Conservation (phyloP, 768 basidiomycete genomes). For the Leccinum barrowsii region DNA sequence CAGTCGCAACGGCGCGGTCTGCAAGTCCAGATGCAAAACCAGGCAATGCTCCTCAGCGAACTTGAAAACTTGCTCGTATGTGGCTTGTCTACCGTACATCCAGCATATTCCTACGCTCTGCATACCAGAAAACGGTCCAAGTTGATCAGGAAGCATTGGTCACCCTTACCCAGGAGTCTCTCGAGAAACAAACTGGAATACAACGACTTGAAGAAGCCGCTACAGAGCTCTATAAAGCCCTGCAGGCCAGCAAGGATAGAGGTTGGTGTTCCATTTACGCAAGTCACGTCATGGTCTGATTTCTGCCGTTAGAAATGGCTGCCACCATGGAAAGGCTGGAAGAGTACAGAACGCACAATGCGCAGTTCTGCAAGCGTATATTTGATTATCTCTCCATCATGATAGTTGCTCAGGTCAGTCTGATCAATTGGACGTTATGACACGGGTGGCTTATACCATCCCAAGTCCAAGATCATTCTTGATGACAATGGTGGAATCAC, state of each 20-base stretch:
- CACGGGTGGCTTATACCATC: constrained; percentile 6
- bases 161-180: constrained; percentile 82
- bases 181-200: constrained; percentile 77
- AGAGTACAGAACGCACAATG: constrained; percentile 87
- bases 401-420: constrained; percentile 82
- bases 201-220: constrained; percentile 78
- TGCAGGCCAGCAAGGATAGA: constrained; percentile 85
- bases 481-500: constrained; percentile 58
- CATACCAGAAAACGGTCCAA: constrained; percentile 82
- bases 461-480: constrained; percentile 64
- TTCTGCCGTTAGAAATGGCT: constrained; percentile 70
- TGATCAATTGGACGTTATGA: not conserved
- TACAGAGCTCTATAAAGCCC: constrained; percentile 88
- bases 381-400: constrained; percentile 88
- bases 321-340: constrained; percentile 90
- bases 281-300: constrained; percentile 3
- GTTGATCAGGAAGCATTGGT: constrained; percentile 76
- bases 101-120: not conserved
- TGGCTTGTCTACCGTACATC: not conserved
- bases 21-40: constrained; percentile 97
- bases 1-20: constrained; percentile 95
- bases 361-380: constrained; percentile 90
- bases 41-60: constrained; percentile 78
- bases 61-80: constrained; percentile 82
- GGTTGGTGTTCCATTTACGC: constrained; percentile 40